Evolutionary conservation across 2,329 filamentous ascomycete species (phyloP), one percentile per base, ranked within the genome.

Genomic region (Phialophora expanda): DNA sequence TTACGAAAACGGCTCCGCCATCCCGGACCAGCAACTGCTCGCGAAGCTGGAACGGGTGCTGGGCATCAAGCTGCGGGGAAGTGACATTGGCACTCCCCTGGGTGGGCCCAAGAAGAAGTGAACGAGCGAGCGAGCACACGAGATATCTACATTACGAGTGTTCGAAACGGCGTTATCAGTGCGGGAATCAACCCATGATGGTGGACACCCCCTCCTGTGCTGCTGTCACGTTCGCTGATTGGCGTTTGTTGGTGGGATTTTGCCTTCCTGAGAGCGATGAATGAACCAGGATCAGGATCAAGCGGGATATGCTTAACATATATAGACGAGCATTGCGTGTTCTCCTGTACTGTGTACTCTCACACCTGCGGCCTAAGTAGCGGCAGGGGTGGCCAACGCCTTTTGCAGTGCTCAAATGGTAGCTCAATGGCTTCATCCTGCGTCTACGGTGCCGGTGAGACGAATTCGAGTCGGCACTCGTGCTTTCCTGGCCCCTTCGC

Each of bases 51-150:
- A 96, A 86, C 85, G 89, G 62, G 88, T 91, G 69, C 87, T 97
- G 77, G 94, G 95, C 75, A 87, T 97, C 75, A 92, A 96, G 83
- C 85, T 97, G 75, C 86, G 93, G 72, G 92, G 95, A 66, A 84
- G 83, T 75, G 91, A 94, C 80, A 95, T 97, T 77, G 94, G 93
- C 82, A 91, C 95, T 78, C 86, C 83, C 66, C 38, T 20, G 12
- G 24, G 17, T 30, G 24, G 28, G 4, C 84, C 88, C 71, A 92
- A 91, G 85, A 91, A 90, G 83, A 88, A 87, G 82, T 44, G 38
- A 44, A 17, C 38, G 2, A 8, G 5, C 34, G 6, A n/a, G 38
- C 38, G 7, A n/a, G 6, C 6, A 6, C 6, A 7, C 17, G 5
- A 44, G 38, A 44, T n/a, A 44, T 44, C 38, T 44, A n/a, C 38